Base-by-base conservation (phyloP, 371 early-diverging fungal species). In the Apophysomyces trapeziformis region DNA sequence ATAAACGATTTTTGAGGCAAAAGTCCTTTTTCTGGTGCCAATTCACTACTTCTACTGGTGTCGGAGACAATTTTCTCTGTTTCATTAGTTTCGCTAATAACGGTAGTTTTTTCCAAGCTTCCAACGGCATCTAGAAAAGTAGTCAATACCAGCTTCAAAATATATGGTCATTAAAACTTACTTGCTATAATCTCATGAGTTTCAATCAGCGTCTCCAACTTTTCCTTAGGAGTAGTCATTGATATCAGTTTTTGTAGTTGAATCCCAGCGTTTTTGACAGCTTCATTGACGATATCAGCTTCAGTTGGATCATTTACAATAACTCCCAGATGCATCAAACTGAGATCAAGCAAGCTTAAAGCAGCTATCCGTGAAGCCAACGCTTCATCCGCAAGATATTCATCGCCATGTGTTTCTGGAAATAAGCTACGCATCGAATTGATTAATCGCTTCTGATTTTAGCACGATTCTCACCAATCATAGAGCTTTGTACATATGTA, bases 331-430 rank as follows among this genome's bases (percentile, higher is more conserved):
- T 91, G 88, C 0, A 73, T 76, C 36, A 89, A 68, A 7, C 78
- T 70, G 36, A 91, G 64, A 16, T 87, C 90, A 12, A 89, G 70
- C 43, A 89, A 64, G 57, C 88, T 89, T 12, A 91, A 69, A n/a
- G 91, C 91, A 2, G 89, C 89, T 41, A 90, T 88, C 41, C 88
- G 85, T 61, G 89, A 88, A 47, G 85, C 87, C 12, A 90, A 67
- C 46, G 84, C 86, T 65, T 89, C 89, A 50, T 90, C 91, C 38
- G 80, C 85, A 68, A 79, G 68, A 1, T 79, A 74, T 58, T 89
- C 91, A 65, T 87, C 86, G 5, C 77, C 74, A 38, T 65, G 66
- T 4, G 79, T 67, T 12, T 65, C 36, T 0, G 72, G 54, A 37
- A 58, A 57, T n/a, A 43, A 21, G 41, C 47, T 46, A 44, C 1